These are phyloP conservation scores for Arthrinium puccinioides DNA, from an alignment of 2,329 filamentous ascomycete species.

Conservation along the genomic window DNA sequence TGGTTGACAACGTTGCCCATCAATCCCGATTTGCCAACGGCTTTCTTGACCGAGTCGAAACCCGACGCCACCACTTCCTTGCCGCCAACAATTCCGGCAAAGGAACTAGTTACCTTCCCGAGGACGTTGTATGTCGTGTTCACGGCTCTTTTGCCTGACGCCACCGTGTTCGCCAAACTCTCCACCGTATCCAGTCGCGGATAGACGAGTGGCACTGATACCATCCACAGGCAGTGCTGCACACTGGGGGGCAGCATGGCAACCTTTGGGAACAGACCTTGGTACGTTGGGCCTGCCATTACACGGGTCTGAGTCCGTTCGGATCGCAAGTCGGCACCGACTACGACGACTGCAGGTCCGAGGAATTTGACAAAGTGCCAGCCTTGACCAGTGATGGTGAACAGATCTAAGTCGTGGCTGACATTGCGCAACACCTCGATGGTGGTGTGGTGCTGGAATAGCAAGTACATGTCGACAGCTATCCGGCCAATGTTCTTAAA, in stretches of 20 bases:
- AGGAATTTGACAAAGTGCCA: slow-evolving; percentile 99
- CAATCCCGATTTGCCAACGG: slow-evolving; percentile 87
- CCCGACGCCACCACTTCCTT: slow-evolving; percentile 89
- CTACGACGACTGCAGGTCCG: slow-evolving; percentile 81
- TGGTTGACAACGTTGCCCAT: slow-evolving; percentile 96
- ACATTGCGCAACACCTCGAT: slow-evolving; percentile 88
- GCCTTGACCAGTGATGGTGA: slow-evolving; percentile 92
- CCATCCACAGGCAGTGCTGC: slow-evolving; percentile 95
- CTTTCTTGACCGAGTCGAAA: slow-evolving; percentile 92
- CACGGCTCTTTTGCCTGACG: slow-evolving; percentile 92
- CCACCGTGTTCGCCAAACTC: slow-evolving; percentile 81
- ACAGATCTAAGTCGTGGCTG: slow-evolving; percentile 81
- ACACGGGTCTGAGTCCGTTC: slow-evolving; percentile 88
- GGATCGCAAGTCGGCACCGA: slow-evolving; percentile 86
- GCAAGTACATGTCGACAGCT: slow-evolving; percentile 93
- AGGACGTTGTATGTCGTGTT: slow-evolving; percentile 95
- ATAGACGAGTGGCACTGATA: slow-evolving; percentile 86
- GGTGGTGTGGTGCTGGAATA: slow-evolving; percentile 98
- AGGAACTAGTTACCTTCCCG: slow-evolving; percentile 89
- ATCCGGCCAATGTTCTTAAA: slow-evolving; percentile 98
- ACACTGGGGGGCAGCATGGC: slow-evolving; percentile 85
- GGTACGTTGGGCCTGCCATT: slow-evolving; percentile 92
- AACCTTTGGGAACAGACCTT: slow-evolving; percentile 93
- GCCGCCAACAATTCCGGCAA: slow-evolving; percentile 90
- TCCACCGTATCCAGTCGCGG: slow-evolving; percentile 88